Evolutionary conservation across 495 filamentous ascomycete genomes (phyloP), one percentile per base, ranked within the genome.

Genomic region (Aspergillus sparsus): DNA sequence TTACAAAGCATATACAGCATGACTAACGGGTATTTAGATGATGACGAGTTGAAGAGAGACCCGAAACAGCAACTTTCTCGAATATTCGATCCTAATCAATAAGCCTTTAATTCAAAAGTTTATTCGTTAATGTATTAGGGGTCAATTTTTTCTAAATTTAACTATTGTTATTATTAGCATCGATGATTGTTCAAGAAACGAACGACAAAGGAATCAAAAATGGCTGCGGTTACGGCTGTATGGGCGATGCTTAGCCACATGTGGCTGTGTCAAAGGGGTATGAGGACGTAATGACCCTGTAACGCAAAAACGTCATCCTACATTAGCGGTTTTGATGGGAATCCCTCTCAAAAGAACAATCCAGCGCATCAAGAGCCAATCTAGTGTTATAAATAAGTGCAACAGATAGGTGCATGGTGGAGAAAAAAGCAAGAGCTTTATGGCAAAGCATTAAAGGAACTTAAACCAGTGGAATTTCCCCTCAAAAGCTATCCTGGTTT

Each of bases 301-400:
- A 50, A 44, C 21, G 18, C 32, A 12, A 9, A 33, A 51, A 58
- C 46, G 47, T 58, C 55, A 58, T 37, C 18, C 10, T 51, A 51
- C 49, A 51, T 50, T 50, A 50, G 21, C 15, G 27, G 47, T 50
- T 50, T 33, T 32, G 10, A 12, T 11, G 12, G 12, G 18, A 31
- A 50, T 31, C 33, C 33, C 47, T 31, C 47, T 7, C 32, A 51
- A 32, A 15, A 51, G 46, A 16, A 46, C n/a, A 13, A 46, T 46
- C 13, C 13, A 47, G 44, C 44, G 15, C 44, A 1, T 47, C 15
- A 9, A 47, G 39, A 15, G 5, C 39, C 44, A 47, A 18, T 11
- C 39, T 8, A 8, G 12, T n/a, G n/a, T 2, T 7, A 41, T 11
- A 41, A 41, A 11, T 7, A 9, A 42, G 39, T 12, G 9, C 15